Evolutionary conservation across 345 rosid species (phyloP), one percentile per base, ranked within the genome.

Genomic region (Pugionium dolabratum): DNA sequence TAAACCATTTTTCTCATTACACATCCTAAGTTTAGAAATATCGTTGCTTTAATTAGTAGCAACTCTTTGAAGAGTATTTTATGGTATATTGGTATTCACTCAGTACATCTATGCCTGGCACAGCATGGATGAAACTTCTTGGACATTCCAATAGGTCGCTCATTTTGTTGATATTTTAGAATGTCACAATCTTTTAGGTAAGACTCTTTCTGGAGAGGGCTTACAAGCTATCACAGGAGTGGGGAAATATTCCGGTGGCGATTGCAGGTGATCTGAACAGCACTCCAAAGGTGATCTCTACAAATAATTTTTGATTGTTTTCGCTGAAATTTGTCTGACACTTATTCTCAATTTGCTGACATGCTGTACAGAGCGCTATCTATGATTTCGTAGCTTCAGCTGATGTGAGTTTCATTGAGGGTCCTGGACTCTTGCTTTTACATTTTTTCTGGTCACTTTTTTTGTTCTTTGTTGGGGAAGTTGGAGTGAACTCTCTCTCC

Each of bases 321-420:
- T 26, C n/a, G n/a, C n/a, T n/a, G 48, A 37, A 39, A 9, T n/a
- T 55, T 8, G 59, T 50, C 55, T 74, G 50, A 46, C 31, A 54
- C 46, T 65, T 65, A 63, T 18, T 79, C 73, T 69, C 7, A 49
- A 56, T 67, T 31, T 69, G 47, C 54, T 81, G 50, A 47, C n/a
- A n/a, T n/a, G n/a, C n/a, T n/a, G n/a, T n/a, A 42, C 86, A 93
- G 97, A 93, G 97, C 81, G 96, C 96, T 28, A 63, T 88, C 25
- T 88, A 93, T 78, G 88, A 85, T 51, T 93, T 88, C 80, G 69
- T 90, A 54, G 81, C 86, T 55, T 82, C 91, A 54, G 88, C 95
- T 43, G 79, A 86, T 90, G 98, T 88, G 75, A 82, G 85, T 79
- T 69, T 79, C 70, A 4, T 46, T 65, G 67, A 51, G 62, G 42